These are phyloP conservation scores for Podosphaera leucotricha DNA, from an alignment of 2,329 filamentous ascomycete species.

Conservation along the genomic window DNA sequence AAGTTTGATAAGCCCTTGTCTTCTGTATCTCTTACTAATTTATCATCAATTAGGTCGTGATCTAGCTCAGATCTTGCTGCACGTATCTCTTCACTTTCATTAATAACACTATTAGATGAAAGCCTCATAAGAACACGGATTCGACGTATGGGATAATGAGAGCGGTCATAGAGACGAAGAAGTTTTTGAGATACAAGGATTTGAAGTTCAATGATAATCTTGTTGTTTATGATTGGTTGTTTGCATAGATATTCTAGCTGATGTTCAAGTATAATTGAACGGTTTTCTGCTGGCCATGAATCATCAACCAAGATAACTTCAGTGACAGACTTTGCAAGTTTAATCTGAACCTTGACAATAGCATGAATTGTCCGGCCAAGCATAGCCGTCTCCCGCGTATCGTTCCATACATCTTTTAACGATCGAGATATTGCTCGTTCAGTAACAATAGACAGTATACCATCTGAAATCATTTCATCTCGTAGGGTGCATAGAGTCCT, in stretches of 20 bases:
- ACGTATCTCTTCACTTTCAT: slow-evolving; percentile 5
- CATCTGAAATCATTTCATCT: slow-evolving; percentile 33
- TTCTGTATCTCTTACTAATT: slow-evolving; percentile 6
- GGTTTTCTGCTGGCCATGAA: slow-evolving; percentile 23
- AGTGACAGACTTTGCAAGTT: slow-evolving; percentile 32
- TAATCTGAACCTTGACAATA: slow-evolving; percentile 33
- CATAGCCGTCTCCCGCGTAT: slow-evolving; percentile 23
- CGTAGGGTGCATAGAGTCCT: slow-evolving; percentile 36
- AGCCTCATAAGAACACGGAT: slow-evolving; percentile 11
- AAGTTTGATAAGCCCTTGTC: slow-evolving; percentile 11
- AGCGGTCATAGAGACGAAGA: slow-evolving; percentile 10
- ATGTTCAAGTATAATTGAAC: slow-evolving; percentile 35
- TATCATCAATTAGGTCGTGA: neutral
- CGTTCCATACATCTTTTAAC: slow-evolving; percentile 28
- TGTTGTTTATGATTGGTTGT: slow-evolving; percentile 3
- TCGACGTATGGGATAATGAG: slow-evolving; percentile 13
- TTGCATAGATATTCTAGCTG: slow-evolving; percentile 24
- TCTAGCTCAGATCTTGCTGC: slow-evolving; percentile 4
- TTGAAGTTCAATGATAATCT: slow-evolving; percentile 4
- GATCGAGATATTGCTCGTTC: slow-evolving; percentile 24
- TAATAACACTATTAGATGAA: too few relatives aligned
- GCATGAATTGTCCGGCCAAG: slow-evolving; percentile 35
- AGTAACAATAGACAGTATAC: slow-evolving; percentile 30
- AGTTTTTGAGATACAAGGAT: slow-evolving; percentile 9
- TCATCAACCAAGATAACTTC: slow-evolving; percentile 16